Base-by-base conservation (phyloP, 2,329 filamentous ascomycete genomes). In the Diaporthe helianthi region DNA sequence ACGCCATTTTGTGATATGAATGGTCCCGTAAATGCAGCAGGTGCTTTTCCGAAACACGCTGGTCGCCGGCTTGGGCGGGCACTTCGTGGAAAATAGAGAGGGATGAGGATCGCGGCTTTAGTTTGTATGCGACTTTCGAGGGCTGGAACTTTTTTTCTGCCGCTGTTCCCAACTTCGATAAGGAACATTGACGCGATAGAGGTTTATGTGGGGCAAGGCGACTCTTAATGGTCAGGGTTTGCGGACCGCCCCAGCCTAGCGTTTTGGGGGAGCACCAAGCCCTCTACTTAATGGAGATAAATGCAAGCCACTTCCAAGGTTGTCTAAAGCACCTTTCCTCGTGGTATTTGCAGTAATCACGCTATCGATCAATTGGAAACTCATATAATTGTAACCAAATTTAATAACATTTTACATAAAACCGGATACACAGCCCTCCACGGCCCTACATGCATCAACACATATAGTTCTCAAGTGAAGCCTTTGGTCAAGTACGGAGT, bases 1-100 rank as follows among this genome's bases (percentile, higher is more conserved):
- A 74, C 9, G 73, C 76, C 76, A 78, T 76, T 26, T 65, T 78
- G 73, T 61, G 61, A 69, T 60, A 41, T 69, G 15, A 31, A 17
- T 29, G 12, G 58, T 52, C 52, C 71, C 24, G 52, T 33, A 55
- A 19, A 8, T 19, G 24, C 53, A 24, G 22, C n/a, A 33, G 38
- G 7, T 63, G 29, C 9, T 29, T 19, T 51, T 5, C 47, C 31
- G 38, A 29, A 24, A 38, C 52, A 36, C 31, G 31, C 51, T 12
- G 2, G 33, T n/a, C 17, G 15, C 33, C 10, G 19, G 33, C 2
- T 22, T 36, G 61, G 36, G 53, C 46, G 10, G 19, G 29, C 65
- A 29, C 51, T 63, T 65, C 44, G 44, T 29, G 41, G 49, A 52
- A 64, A 65, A 41, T 22, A 22, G 51, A 24, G 46, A 41, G 29